phyloP scores from a whole-genome alignment of 192 early-diverging fungal genomes.

The Pilobolus umbonatus region DNA sequence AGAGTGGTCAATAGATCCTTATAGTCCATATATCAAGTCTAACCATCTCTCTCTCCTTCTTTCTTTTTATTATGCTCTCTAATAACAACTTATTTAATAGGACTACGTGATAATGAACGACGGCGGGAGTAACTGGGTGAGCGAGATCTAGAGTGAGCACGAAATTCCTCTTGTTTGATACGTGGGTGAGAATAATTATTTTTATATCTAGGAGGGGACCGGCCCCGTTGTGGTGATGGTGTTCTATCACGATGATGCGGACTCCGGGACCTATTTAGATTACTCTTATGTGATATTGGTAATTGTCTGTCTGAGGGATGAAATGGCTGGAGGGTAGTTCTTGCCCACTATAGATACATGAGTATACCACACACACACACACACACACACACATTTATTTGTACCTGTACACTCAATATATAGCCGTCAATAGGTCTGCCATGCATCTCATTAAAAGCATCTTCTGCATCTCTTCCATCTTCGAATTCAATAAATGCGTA shows the following conservation, averaged over 20 bases:
- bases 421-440: slow-evolving; percentile 72
- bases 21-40: no score
- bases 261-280: slow-evolving; percentile 7
- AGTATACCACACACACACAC: not conserved
- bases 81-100: no score
- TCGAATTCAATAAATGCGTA: slow-evolving; percentile 97
- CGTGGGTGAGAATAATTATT: not conserved
- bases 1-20: no score
- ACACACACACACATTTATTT: not conserved
- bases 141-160: not conserved
- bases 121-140: no score
- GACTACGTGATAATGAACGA: not conserved
- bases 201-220: slow-evolving; percentile 4
- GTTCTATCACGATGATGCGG: not conserved
- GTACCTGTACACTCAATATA: slow-evolving; percentile 74
- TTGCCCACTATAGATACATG: slow-evolving; percentile 4
- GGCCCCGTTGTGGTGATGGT: slow-evolving; percentile 2
- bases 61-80: no score
- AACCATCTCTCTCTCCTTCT: no score
- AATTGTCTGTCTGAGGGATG: not conserved
- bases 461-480: slow-evolving; percentile 81
- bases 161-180: slow-evolving; percentile 9
- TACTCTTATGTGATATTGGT: not conserved
- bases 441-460: slow-evolving; percentile 91
- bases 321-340: not conserved